Evolutionary conservation across 2,329 filamentous ascomycete species (phyloP), one percentile per base, ranked within the genome.

Genomic region (Dactylellina leptospora): DNA sequence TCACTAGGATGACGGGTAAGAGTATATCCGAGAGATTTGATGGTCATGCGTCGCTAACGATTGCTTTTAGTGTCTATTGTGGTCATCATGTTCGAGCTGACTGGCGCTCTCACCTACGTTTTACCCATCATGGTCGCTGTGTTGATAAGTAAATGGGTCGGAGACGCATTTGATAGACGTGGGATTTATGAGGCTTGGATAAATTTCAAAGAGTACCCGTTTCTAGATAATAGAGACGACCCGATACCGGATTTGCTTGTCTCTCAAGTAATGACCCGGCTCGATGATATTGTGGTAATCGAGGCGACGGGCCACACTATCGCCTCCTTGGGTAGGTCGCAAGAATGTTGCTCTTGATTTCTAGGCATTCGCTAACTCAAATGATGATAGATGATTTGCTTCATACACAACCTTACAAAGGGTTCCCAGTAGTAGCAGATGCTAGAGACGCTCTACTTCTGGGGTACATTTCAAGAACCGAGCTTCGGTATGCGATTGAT

Each of bases 121-220:
- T 86, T 99, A 5, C 95, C 95, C 60, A 99, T 97, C 80, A 99
- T 99, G 95, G 91, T 99, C 74, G 92, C 93, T 44, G 95, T 99
- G 78, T 96, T 99, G 93, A 85, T 97, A 45, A 91, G 91, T 74
- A 99, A 99, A 82, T 99, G 95, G 95, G 92, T 96, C 23, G 95
- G 93, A 77, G 95, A 99, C 80, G 93, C 92, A 53, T 93, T 99
- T 79, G 92, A 91, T 23, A 91, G 91, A 62, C 87, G 90, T 53
- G 92, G 95, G 75, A 97, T 99, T 80, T 99, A 99, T 82, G 95
- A 99, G 79, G 90, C 90, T 60, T 99, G 95, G 95, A 99, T 99
- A 78, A 90, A 92, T 76, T 89, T 97, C 81, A 95, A 96, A 78
- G 92, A 91, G 75, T 99, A 97, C 78, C 95, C 95, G 0, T 97